Conservation (phyloP, 345 rosid species). For the Eucalyptus lansdowneana region DNA sequence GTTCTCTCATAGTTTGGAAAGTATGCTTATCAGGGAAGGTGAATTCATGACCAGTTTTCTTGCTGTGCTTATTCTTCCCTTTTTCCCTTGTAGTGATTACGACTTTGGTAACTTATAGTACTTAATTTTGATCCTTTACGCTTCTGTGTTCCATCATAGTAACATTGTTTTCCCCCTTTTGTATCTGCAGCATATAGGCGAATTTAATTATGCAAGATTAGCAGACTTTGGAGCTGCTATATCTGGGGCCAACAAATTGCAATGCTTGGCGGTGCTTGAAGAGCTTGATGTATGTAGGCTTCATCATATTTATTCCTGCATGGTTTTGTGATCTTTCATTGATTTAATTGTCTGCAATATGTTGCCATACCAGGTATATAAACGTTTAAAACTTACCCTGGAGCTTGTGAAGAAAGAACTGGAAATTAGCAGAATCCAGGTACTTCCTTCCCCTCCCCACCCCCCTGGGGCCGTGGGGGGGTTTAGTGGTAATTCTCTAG, state of each 20-base stretch:
- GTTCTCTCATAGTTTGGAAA: not conserved
- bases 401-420: slow-evolving; percentile 92
- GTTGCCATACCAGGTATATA: slow-evolving; percentile 49
- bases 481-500: not conserved
- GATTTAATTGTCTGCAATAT: not conserved
- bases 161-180: not conserved
- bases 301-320: not conserved
- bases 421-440: slow-evolving; percentile 99
- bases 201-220: slow-evolving; percentile 74
- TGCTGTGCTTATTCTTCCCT: not conserved
- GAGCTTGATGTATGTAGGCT: slow-evolving; percentile 83
- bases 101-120: not conserved
- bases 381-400: slow-evolving; percentile 74
- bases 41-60: not conserved
- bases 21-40: not conserved
- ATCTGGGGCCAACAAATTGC: slow-evolving; percentile 84
- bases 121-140: not conserved
- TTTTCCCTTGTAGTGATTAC: not conserved
- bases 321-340: not conserved
- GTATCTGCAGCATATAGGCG: slow-evolving; percentile 82
- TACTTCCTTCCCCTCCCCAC: not conserved
- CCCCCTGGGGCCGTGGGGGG: too few relatives aligned
- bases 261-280: slow-evolving; percentile 86
- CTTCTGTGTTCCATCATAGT: not conserved
- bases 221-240: slow-evolving; percentile 99